Base-by-base conservation (phyloP, 1,284 basidiomycete species). In the Boletus semigastroideus region DNA sequence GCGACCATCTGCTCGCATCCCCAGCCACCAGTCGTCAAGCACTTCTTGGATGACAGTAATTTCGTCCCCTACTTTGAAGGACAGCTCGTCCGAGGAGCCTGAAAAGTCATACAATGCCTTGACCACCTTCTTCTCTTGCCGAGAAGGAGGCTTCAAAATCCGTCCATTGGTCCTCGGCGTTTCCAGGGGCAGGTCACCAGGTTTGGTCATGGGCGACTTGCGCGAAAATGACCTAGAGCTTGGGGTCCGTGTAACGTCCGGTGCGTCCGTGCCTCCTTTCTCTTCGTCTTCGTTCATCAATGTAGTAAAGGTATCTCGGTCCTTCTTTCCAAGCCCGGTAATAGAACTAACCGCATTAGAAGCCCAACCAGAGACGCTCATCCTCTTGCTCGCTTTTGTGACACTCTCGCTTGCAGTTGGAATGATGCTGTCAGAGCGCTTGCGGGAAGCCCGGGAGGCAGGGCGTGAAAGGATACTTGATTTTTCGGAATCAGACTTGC, bases 1-100 rank as follows among this genome's bases (percentile, higher is more conserved):
- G 59, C 75, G 75, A 14, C 87, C 88, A 46, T 65, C 64, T 42
- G 74, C 71, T 27, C 84, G 64, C 66, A 90, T 83, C 13, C 91
- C 91, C 72, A 92, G 81, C 84, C 87, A 92, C 92, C 92, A 94
- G 50, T 83, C 90, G 52, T 88, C 86, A 33, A 90, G 73, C 0
- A 92, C 86, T 66, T 92, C 88, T 36, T 82, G 83, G 22, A 89
- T 63, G 17, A 93, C 84, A 17, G 78, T 67, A 51, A 94, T 86
- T 57, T 90, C 81, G 44, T 87, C 85, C 0, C 90, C 92, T 8
- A 76, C 72, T 51, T 72, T 78, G 71, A 94, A 86, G 31, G 78
- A 78, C 40, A 94, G 73, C 67, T 94, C 92, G 60, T 93, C 91
- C 4, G 80, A 74, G 8, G 80, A 80, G 0, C 83, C 87, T 0